Evolutionary conservation across 805 yeast species (phyloP).

Genomic region (Nakazawaea laoshanensis): DNA sequence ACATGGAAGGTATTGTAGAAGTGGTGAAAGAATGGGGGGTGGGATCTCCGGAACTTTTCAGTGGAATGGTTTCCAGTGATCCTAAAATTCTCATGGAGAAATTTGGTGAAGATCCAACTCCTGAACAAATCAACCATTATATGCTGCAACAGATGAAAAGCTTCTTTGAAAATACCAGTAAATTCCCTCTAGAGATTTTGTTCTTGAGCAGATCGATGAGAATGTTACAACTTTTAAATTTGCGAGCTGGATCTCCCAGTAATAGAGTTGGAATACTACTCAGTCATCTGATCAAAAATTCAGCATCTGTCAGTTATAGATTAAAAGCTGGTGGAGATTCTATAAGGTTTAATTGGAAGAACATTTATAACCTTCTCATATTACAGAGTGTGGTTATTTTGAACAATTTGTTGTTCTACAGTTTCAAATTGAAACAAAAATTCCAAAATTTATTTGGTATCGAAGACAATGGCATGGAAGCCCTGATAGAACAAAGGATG

Average conservation of each 20-base stretch:
- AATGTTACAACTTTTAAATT: constrained; percentile 65
- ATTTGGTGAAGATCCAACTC: constrained; percentile 19
- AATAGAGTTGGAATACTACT: constrained; percentile 62
- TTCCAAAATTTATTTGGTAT: constrained; percentile 4
- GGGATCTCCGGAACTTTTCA: constrained; percentile 53
- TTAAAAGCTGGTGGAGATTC: constrained; percentile 10
- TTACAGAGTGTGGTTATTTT: constrained; percentile 19
- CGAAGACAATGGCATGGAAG: constrained; percentile 32
- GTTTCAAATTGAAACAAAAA: constrained; percentile 12
- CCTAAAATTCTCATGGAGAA: constrained; percentile 26
- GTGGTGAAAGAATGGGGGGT: constrained; percentile 63
- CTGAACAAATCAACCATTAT: constrained; percentile 32
- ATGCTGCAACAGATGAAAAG: constrained; percentile 39
- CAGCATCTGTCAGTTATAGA: constrained; percentile 7
- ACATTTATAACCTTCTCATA: constrained; percentile 14
- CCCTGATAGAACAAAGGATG: constrained; percentile 33
- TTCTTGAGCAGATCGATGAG: constrained; percentile 67
- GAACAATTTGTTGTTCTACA: constrained; percentile 19
- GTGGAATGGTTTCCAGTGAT: constrained; percentile 43
- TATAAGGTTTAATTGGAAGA: constrained; percentile 6
- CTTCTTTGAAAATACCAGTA: constrained; percentile 53
- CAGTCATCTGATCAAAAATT: constrained; percentile 34
- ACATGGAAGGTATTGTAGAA: constrained; percentile 34
- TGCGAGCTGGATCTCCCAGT: constrained; percentile 62
- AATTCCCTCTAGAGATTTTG: constrained; percentile 58